Base-by-base conservation (phyloP, 2,329 filamentous ascomycete species). In the Harringtonia lauricola region DNA sequence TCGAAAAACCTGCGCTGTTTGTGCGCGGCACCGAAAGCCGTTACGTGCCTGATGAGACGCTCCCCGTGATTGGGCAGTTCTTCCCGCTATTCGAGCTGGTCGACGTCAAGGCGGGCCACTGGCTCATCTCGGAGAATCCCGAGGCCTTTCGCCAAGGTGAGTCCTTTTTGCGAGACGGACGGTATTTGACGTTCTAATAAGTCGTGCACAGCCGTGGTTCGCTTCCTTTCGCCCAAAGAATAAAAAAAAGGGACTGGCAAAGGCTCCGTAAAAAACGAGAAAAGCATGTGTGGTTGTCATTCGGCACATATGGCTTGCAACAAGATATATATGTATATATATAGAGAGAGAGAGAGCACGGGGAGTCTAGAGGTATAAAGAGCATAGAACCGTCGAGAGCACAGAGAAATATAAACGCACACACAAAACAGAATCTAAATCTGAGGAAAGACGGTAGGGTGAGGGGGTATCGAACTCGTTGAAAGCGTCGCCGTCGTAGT, bases 61-160 rank as follows among this genome's bases (percentile, higher is more conserved):
- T 94, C 39, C 85, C 86, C n/a, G 64, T 83, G 17, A 81, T 92
- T 52, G 85, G 86, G 3, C 72, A 78, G 49, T 92, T 94, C 64
- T 94, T 94, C 57, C 87, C 87, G 12, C 69, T 70, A 21, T 94
- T 92, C 56, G 66, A 76, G 57, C 56, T 92, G 26, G 76, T 70
- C 39, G 83, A 90, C 62, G 66, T 94, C 28, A 81, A 92, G 31
- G 74, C 81, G 9, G 87, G 87, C 0, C 87, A 94, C 60, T 94
- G 87, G 87, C 67, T 94, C 6, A 88, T 90, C 49, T 86, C 84
- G n/a, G 87, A 94, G 67, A 81, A 87, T 54, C 86, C 87, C 0
- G 79, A 87, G 56, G 79, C 71, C 10, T 94, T 94, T 52, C 76
- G 81, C 57, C 66, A 74, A 70, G 81, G 85, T 87, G 59, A 59